Evolutionary conservation across 192 early-diverging fungal genomes (phyloP).

Genomic region (Coemansia sp.): DNA sequence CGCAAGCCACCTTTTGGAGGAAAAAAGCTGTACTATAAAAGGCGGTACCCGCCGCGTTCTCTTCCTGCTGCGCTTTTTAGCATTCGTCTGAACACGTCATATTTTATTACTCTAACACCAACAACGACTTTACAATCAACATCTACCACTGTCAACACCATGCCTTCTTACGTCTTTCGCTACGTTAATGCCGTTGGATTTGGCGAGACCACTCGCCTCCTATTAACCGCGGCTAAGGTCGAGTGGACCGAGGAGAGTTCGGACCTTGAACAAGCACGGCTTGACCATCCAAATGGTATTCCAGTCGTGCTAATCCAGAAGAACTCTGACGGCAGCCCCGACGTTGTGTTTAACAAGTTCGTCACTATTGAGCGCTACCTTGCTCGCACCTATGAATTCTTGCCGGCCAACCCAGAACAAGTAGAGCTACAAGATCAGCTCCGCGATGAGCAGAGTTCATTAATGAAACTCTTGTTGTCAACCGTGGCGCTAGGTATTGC

Average conservation of each 20-base stretch:
- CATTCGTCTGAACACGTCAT: too few relatives aligned
- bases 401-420: constrained; percentile 29
- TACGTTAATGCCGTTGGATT: constrained; percentile 32
- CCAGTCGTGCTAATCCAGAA: constrained; percentile 34
- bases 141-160: neutral
- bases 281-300: constrained; percentile 31
- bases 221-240: constrained; percentile 48
- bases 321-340: constrained; percentile 15
- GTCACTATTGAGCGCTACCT: constrained; percentile 59
- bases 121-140: neutral
- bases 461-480: neutral
- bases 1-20: too few relatives aligned
- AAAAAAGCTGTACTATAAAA: too few relatives aligned
- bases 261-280: constrained; percentile 28
- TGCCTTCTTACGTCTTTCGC: constrained; percentile 25
- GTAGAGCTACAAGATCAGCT: constrained; percentile 31
- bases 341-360: constrained; percentile 43
- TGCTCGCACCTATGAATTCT: constrained; percentile 48
- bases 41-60: too few relatives aligned
- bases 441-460: constrained; percentile 14
- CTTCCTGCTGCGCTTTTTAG: too few relatives aligned
- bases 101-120: neutral
- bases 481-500: too few relatives aligned
- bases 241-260: constrained; percentile 39
- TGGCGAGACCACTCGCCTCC: constrained; percentile 27